A percentile compares a stretch with the other conserved stretches of the same genome.
Conservation (phyloP, 2,329 filamentous ascomycete species). For the Didymella glomerata region DNA sequence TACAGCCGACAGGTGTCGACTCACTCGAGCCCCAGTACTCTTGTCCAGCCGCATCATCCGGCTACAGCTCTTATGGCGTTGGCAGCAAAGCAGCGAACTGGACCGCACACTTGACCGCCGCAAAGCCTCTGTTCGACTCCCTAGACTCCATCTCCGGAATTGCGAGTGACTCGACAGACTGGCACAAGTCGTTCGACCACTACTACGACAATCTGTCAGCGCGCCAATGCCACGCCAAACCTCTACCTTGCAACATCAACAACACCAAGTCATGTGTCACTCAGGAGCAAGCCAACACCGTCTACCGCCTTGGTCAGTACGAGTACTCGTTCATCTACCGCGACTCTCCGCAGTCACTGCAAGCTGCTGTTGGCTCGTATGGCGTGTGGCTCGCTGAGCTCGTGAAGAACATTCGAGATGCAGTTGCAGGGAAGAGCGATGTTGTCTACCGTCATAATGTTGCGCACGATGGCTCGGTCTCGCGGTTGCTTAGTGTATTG, state of each 20-base stretch:
- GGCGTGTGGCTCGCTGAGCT: slow-evolving; percentile 81
- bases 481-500: slow-evolving; percentile 71
- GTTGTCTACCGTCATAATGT: slow-evolving; percentile 76
- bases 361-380: slow-evolving; percentile 67
- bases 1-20: slow-evolving; percentile 68
- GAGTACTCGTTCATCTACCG: slow-evolving; percentile 84
- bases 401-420: slow-evolving; percentile 67
- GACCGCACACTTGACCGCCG: slow-evolving; percentile 68
- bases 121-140: slow-evolving; percentile 62
- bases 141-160: slow-evolving; percentile 77
- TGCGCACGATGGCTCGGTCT: slow-evolving; percentile 79
- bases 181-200: slow-evolving; percentile 78
- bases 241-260: slow-evolving; percentile 71
- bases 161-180: slow-evolving; percentile 62
- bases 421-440: slow-evolving; percentile 25
- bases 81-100: slow-evolving; percentile 60
- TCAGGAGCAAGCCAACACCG: slow-evolving; percentile 68
- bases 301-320: slow-evolving; percentile 80
- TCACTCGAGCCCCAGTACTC: slow-evolving; percentile 77
- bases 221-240: slow-evolving; percentile 76
- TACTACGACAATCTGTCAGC: slow-evolving; percentile 87
- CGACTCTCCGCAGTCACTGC: slow-evolving; percentile 68
- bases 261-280: slow-evolving; percentile 66
- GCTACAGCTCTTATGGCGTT: slow-evolving; percentile 57
- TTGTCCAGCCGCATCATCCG: slow-evolving; percentile 63